Evolutionary conservation across 257 asterid genomes (phyloP).

Genomic region (Solanum pinnatisectum): DNA sequence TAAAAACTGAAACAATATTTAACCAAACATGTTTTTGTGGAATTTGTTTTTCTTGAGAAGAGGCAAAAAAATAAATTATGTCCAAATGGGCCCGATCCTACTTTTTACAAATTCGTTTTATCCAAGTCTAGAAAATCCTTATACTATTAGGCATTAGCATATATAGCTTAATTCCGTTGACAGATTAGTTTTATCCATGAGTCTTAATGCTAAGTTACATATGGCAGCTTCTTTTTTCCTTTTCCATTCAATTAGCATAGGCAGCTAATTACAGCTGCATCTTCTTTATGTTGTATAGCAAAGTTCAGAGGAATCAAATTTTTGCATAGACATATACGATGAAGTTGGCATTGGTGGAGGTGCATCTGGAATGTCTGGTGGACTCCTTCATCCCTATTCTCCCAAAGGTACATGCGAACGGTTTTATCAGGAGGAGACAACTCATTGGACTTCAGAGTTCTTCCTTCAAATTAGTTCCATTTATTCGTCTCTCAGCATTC

Average conservation of each 20-base stretch:
- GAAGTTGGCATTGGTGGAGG: slow-evolving; percentile 96
- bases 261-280: slow-evolving; percentile 1
- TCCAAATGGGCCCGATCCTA: background rate
- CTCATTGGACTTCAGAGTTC: background rate
- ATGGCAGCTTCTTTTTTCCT: background rate
- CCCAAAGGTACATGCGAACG: slow-evolving; percentile 59
- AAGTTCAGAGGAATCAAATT: slow-evolving; percentile 43
- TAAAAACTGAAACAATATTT: background rate
- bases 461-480: background rate
- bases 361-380: slow-evolving; percentile 98
- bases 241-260: background rate
- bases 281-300: slow-evolving; percentile 29
- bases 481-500: background rate
- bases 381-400: slow-evolving; percentile 93
- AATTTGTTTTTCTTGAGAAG: background rate
- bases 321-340: slow-evolving; percentile 74
- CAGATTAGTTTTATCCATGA: background rate
- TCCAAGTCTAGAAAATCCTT: background rate
- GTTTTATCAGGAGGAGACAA: background rate
- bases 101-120: background rate
- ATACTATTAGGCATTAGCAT: background rate
- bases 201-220: background rate
- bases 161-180: background rate
- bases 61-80: background rate
- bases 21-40: background rate